Evolutionary conservation across 2,329 filamentous ascomycete genomes (phyloP), one percentile per base, ranked within the genome.

Genomic region (Monosporascus sp.): DNA sequence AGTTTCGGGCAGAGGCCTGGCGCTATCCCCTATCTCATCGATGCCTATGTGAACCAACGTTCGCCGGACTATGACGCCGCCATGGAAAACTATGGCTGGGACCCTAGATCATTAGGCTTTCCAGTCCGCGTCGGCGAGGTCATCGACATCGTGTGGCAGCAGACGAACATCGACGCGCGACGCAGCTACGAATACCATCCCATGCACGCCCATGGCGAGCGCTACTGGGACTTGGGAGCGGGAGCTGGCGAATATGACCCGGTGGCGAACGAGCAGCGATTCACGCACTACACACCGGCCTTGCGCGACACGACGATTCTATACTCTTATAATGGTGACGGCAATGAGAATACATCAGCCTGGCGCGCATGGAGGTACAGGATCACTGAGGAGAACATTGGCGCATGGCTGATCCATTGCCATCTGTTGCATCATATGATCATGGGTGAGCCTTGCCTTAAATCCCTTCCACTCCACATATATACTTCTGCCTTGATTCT

Each of bases 331-430:
- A 66, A 64, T 0, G 57, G 66, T 3, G 71, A 70, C 24, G 75
- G 72, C 0, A 57, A 57, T 2, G 63, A 73, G 0, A 67, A 74
- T 4, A 63, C 70, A 6, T 72, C 72, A 2, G 70, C 74, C 0
- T 87, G 83, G 83, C 70, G 83, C 20, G 82, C 75, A 0, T 86
- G 82, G 83, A 70, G 83, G 9, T 65, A 85, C 1, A 61, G 70
- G 5, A 63, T 77, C 1, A 68, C 64, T 1, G 59, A 70, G 37
- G 64, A 70, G 1, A 70, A 79, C 3, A 76, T 84, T 0, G 82
- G 82, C 0, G 79, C 80, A 3, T 85, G 80, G 80, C 79, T 84
- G 79, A 70, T 84, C 56, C 82, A 85, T 63, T 85, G 82, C 56
- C 82, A 85, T 62, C 75, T 79, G 17, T 57, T 80, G 48, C 75